phyloP scores from a whole-genome alignment of 148 eudicot genomes.

The Cornus florida region DNA sequence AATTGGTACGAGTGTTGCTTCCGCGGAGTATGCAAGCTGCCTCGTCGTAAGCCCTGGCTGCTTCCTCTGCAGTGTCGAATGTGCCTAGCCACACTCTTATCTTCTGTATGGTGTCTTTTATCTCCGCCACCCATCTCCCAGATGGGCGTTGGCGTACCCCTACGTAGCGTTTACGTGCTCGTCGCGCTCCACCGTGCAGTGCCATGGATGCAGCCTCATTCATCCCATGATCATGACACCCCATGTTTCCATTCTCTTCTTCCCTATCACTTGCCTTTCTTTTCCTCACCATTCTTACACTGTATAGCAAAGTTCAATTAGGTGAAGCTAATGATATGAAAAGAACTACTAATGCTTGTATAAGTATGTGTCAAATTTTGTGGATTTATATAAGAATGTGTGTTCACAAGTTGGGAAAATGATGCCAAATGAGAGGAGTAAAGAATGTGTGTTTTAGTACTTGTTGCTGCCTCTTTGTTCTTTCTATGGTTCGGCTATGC shows the following conservation, averaged over 20 bases:
- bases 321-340: no score
- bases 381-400: not conserved
- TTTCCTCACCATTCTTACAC: conserved; percentile 38
- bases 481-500: conserved; percentile 14
- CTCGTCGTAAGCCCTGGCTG: conserved; percentile 54
- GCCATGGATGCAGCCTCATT: conserved; percentile 26
- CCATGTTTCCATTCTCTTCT: conserved; percentile 15
- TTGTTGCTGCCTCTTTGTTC: conserved; percentile 23
- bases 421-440: conserved; percentile 10
- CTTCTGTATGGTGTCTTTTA: conserved; percentile 52
- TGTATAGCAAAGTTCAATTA: not conserved
- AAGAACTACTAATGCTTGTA: not conserved
- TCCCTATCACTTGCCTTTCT: conserved; percentile 26
- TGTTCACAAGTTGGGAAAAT: not conserved
- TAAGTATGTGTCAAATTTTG: not conserved
- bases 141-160: conserved; percentile 55
- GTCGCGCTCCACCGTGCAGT: conserved; percentile 14
- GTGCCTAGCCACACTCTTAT: conserved; percentile 54
- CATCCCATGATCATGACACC: conserved; percentile 35
- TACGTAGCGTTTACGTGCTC: conserved; percentile 39
- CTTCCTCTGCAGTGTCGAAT: conserved; percentile 54
- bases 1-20: conserved; percentile 43
- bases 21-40: conserved; percentile 58
- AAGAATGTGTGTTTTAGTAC: conserved; percentile 2
- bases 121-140: conserved; percentile 54